Conservation (phyloP, 2,329 filamentous ascomycete genomes). For the Scopulariopsis brevicaulis region DNA sequence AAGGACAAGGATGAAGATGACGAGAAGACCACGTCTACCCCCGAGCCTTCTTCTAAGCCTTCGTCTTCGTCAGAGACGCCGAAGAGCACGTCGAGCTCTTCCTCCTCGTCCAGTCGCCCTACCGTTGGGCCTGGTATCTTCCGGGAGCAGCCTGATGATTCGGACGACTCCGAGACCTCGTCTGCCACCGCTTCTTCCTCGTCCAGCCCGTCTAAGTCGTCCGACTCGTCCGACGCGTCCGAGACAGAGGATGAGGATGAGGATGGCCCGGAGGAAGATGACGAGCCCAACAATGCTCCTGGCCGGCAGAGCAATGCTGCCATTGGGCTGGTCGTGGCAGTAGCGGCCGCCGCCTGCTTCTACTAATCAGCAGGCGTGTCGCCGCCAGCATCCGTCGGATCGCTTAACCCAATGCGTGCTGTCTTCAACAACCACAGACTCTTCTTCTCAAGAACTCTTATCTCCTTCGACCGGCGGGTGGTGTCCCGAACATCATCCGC, state of each 20-base stretch:
- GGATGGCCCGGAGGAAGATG: slow-evolving; percentile 3
- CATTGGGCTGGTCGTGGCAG: slow-evolving; percentile 41
- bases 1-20: slow-evolving; percentile 6
- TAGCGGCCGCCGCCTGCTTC: slow-evolving; percentile 39
- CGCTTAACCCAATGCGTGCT: not conserved
- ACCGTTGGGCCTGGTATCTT: slow-evolving; percentile 36
- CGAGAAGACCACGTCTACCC: slow-evolving; percentile 16
- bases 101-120: slow-evolving; percentile 10
- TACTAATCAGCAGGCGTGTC: slow-evolving; percentile 19
- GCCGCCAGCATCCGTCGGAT: not conserved
- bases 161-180: not conserved
- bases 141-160: slow-evolving; percentile 33
- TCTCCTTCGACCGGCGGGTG: not conserved
- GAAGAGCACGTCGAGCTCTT: slow-evolving; percentile 6
- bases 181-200: not conserved
- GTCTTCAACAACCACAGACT: not conserved
- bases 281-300: slow-evolving; percentile 24
- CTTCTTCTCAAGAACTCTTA: not conserved
- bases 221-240: slow-evolving; percentile 6
- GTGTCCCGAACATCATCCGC: not conserved
- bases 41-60: slow-evolving; percentile 12
- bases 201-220: not conserved
- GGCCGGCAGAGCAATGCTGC: slow-evolving; percentile 36
- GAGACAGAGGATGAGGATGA: not conserved
- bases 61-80: slow-evolving; percentile 9